Percentiles rank a stretch among this genome's conserved stretches.
These are phyloP conservation scores for Diaporthe longicolla DNA, from an alignment of 2,329 filamentous ascomycete species.

Conservation along the genomic window DNA sequence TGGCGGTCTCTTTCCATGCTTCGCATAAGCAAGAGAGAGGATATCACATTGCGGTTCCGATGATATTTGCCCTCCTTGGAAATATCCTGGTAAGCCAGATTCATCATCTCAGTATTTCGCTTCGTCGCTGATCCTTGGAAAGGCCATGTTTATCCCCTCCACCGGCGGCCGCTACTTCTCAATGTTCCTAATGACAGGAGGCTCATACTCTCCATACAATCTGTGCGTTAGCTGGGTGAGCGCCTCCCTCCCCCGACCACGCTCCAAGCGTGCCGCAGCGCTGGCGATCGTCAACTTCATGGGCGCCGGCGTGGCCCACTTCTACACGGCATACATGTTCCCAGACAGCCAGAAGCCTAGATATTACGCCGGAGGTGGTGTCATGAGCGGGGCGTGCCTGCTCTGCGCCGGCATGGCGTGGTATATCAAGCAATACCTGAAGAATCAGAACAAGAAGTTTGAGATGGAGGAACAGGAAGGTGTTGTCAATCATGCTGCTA, in stretches of 20 bases:
- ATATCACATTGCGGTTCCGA: conserved; percentile 46
- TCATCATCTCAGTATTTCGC: background rate
- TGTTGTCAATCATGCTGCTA: conserved; percentile 17
- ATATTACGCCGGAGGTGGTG: conserved; percentile 49
- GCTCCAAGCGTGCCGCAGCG: conserved; percentile 44
- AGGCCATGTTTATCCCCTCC: conserved; percentile 35
- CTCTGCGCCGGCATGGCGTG: conserved; percentile 46
- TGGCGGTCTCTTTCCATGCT: conserved; percentile 45
- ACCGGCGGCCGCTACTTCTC: conserved; percentile 36
- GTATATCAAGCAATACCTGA: conserved; percentile 50
- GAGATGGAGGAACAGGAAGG: conserved; percentile 45
- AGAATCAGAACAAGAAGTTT: conserved; percentile 46
- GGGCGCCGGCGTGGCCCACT: conserved; percentile 45
- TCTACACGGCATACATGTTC: conserved; percentile 52
- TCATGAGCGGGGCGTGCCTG: conserved; percentile 48
- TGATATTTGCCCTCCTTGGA: conserved; percentile 44
- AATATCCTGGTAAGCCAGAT: conserved; percentile 11
- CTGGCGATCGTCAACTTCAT: conserved; percentile 49
- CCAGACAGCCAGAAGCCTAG: conserved; percentile 49
- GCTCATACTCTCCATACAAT: conserved; percentile 43
- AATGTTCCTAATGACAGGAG: conserved; percentile 46
- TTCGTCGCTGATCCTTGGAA: background rate
- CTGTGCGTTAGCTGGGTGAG: conserved; percentile 45
- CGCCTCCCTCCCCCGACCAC: conserved; percentile 46
- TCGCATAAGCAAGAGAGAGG: conserved; percentile 46